phyloP scores from a whole-genome alignment of 2,329 filamentous ascomycete species.

The Monilinia aucupariae region DNA sequence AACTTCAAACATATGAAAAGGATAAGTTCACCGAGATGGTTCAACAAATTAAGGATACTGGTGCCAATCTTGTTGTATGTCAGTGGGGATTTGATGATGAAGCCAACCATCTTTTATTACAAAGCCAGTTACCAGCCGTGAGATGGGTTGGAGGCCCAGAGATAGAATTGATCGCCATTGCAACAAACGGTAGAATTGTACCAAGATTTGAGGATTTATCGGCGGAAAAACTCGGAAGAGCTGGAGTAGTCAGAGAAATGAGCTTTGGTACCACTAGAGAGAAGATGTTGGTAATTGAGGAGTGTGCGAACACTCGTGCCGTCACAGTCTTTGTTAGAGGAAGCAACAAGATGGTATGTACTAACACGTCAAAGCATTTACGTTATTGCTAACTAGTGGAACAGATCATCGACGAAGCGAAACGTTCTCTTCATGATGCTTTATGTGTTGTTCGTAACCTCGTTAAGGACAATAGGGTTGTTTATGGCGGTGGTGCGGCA shows the following conservation, averaged over 20 bases:
- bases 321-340: constrained; percentile 95
- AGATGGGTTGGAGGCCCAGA: constrained; percentile 97
- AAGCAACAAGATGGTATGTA: constrained; percentile 95
- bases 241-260: constrained; percentile 90
- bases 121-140: constrained; percentile 92
- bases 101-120: constrained; percentile 92
- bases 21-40: constrained; percentile 99
- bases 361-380: not conserved
- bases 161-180: constrained; percentile 97
- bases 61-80: constrained; percentile 95
- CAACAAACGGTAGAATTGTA: constrained; percentile 95
- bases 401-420: constrained; percentile 97
- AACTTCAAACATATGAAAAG: constrained; percentile 89
- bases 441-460: constrained; percentile 96
- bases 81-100: constrained; percentile 99
- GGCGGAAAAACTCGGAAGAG: constrained; percentile 81
- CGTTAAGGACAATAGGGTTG: constrained; percentile 91
- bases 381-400: constrained; percentile 26
- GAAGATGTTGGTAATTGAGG: constrained; percentile 99
- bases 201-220: constrained; percentile 94
- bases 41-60: constrained; percentile 92
- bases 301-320: constrained; percentile 94
- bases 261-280: constrained; percentile 94
- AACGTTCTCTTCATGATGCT: constrained; percentile 93
- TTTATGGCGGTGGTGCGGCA: constrained; percentile 93